These are phyloP conservation scores for Neofusicoccum kwambonambiense DNA, from an alignment of 2,329 filamentous ascomycete species.

Conservation along the genomic window DNA sequence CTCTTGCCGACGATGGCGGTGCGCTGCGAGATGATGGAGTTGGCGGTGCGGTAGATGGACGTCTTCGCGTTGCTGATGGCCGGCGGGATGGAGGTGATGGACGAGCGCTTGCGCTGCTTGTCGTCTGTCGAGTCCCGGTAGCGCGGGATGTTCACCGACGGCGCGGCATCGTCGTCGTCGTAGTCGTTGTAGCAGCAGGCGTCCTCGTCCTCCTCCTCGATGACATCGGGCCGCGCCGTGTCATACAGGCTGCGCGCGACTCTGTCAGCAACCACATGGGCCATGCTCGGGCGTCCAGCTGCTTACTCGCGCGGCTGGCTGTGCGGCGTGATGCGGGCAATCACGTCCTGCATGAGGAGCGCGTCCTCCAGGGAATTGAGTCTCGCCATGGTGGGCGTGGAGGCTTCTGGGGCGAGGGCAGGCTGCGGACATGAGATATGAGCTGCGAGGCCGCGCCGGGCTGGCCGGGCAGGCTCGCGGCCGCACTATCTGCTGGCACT, in stretches of 20 bases:
- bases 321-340: not conserved
- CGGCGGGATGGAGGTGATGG: not conserved
- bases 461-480: not conserved
- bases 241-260: not conserved
- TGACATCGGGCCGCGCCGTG: not conserved
- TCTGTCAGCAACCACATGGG: not conserved
- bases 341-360: slow-evolving; percentile 1
- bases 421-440: not conserved
- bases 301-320: not conserved
- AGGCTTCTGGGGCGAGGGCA: not conserved
- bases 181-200: not conserved
- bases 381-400: not conserved
- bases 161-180: slow-evolving; percentile 9
- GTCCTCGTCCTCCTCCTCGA: slow-evolving; percentile 9
- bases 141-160: slow-evolving; percentile 9
- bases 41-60: slow-evolving; percentile 7
- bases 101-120: not conserved
- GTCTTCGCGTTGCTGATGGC: not conserved
- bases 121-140: not conserved
- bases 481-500: not conserved
- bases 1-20: not conserved
- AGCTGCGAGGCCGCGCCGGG: not conserved
- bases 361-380: not conserved
- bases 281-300: not conserved
- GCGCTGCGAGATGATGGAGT: slow-evolving; percentile 12